Conservation (phyloP, 768 basidiomycete genomes). For the Boletus eberwhitei region DNA sequence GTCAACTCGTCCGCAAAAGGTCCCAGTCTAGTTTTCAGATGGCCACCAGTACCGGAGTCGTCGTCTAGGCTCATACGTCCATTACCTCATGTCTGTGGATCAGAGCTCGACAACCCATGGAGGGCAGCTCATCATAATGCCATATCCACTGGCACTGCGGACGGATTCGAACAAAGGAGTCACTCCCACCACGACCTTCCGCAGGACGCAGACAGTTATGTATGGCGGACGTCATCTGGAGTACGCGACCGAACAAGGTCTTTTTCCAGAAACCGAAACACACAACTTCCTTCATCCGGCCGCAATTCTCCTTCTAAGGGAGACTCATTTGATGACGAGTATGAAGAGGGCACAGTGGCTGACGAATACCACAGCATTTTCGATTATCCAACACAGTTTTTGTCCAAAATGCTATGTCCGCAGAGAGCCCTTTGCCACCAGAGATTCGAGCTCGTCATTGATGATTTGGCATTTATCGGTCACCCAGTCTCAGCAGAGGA, state of each 20-base stretch:
- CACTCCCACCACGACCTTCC: not conserved
- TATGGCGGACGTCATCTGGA: slow-evolving; percentile 58
- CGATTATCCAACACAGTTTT: slow-evolving; percentile 75
- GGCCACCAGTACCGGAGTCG: slow-evolving; percentile 71
- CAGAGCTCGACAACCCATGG: slow-evolving; percentile 72
- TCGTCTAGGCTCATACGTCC: slow-evolving; percentile 72
- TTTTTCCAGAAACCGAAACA: slow-evolving; percentile 44
- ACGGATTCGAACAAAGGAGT: slow-evolving; percentile 4
- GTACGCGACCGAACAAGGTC: slow-evolving; percentile 51
- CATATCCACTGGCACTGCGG: slow-evolving; percentile 23
- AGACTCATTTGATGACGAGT: slow-evolving; percentile 34
- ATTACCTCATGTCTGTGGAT: slow-evolving; percentile 44
- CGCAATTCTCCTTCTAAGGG: slow-evolving; percentile 50
- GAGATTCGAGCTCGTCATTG: slow-evolving; percentile 89
- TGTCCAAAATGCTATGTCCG: slow-evolving; percentile 80
- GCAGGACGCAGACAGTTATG: slow-evolving; percentile 45
- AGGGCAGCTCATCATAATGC: slow-evolving; percentile 56
- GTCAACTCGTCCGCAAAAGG: slow-evolving; percentile 84
- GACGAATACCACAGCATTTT: slow-evolving; percentile 69
- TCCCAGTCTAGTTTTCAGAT: slow-evolving; percentile 74
- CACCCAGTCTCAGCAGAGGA: slow-evolving; percentile 85
- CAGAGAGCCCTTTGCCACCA: slow-evolving; percentile 81
- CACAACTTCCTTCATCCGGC: slow-evolving; percentile 46
- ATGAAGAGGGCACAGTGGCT: slow-evolving; percentile 31
- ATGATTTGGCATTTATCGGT: slow-evolving; percentile 89